These are phyloP conservation scores for Backusella morwellensis DNA, from an alignment of 192 early-diverging fungal species.

Conservation along the genomic window DNA sequence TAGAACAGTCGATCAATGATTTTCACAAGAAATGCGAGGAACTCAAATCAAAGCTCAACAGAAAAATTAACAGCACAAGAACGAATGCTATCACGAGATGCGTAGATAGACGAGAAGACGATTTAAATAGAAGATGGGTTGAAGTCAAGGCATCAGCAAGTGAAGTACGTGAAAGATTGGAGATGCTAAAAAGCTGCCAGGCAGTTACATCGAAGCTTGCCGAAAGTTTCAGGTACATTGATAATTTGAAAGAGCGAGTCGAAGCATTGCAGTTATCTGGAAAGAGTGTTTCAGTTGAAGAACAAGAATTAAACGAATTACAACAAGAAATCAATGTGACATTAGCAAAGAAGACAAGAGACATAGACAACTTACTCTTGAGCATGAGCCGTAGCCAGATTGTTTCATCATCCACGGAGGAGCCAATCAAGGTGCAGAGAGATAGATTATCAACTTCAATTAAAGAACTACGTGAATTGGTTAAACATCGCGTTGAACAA, in stretches of 20 bases:
- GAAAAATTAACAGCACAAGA: slow-evolving; percentile 11
- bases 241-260: slow-evolving; percentile 22
- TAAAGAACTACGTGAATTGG: slow-evolving; percentile 23
- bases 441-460: slow-evolving; percentile 22
- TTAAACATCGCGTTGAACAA: slow-evolving; percentile 21
- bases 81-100: slow-evolving; percentile 5
- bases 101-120: slow-evolving; percentile 16
- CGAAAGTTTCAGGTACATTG: slow-evolving; percentile 24
- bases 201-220: slow-evolving; percentile 19
- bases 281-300: slow-evolving; percentile 28
- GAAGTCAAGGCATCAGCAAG: slow-evolving; percentile 16
- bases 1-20: slow-evolving; percentile 1
- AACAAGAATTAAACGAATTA: slow-evolving; percentile 24
- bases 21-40: slow-evolving; percentile 9
- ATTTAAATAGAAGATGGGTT: slow-evolving; percentile 7
- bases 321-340: slow-evolving; percentile 20
- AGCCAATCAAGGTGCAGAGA: slow-evolving; percentile 24
- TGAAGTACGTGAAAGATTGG: slow-evolving; percentile 15
- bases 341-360: slow-evolving; percentile 13
- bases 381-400: not conserved
- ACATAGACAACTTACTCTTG: not conserved
- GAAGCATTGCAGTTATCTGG: slow-evolving; percentile 27
- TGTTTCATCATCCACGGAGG: slow-evolving; percentile 6
- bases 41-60: slow-evolving; percentile 17
- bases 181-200: slow-evolving; percentile 11